Base-by-base conservation (phyloP, 148 eudicot genomes). In the Polygonum maritimum region DNA sequence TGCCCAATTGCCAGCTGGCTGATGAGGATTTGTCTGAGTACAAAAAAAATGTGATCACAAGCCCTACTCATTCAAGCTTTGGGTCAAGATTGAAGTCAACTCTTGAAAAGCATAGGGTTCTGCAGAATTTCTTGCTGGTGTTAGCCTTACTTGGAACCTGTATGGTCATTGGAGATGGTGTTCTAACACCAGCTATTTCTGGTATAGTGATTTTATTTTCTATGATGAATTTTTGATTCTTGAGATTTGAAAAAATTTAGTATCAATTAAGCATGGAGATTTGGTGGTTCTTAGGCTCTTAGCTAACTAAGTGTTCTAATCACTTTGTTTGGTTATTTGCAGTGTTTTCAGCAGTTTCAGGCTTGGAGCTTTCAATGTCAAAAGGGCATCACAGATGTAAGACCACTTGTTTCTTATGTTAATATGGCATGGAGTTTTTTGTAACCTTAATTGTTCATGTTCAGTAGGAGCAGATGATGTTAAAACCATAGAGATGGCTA, bases 151-250 rank as follows among this genome's bases (percentile, higher is more conserved):
- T 90, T 82, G 98, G 98, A 38, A 81, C 98, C 84, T 94, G 95
- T 94, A 94, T 94, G 98, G 98, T 94, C 48, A 94, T 94, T 76
- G 98, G 98, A 48, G 98, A 94, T 85, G 98, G 98, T 3, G 86
- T 94, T 60, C 83, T 94, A 38, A 91, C 93, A 21, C 98, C 98
- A 31, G 93, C 98, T 48, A 84, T 94, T 63, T 94, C 98, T 4
- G 98, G 98, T 93, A 84, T 39, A 67, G 13, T 74, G 3, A 31
- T 40, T 18, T 54, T 71, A n/a, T n/a, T 65, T 7, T 9, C 14
- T 5, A 7, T 69, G 74, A 14, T 74, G 38, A 16, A 71, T 36
- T 11, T 51, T 5, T 15, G 4, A 39, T 39, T 39, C 12, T 57
- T 62, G 3, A 63, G 11, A 33, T 75, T 47, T 70, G 41, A 21